Percentiles rank a stretch among this genome's conserved stretches.
Evolutionary conservation across 140 eudicot species (phyloP).

Genomic region (Stevia rebaudiana): DNA sequence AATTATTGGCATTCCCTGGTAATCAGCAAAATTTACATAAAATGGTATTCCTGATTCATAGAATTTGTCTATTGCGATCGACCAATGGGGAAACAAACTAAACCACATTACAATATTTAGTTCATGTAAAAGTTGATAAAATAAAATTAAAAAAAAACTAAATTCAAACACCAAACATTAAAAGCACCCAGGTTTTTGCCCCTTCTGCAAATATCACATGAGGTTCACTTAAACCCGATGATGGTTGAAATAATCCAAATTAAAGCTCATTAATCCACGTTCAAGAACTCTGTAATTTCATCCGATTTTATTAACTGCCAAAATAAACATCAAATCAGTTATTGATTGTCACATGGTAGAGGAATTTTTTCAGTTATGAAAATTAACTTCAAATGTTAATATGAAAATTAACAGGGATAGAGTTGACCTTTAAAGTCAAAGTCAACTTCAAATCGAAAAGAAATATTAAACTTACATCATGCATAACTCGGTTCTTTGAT

Average conservation of each 20-base stretch:
- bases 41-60: conserved; percentile 19
- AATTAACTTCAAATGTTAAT: background rate
- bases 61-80: conserved; percentile 19
- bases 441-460: conserved; percentile 22
- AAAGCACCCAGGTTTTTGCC: conserved; percentile 19
- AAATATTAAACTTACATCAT: conserved; percentile 26
- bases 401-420: background rate
- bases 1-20: conserved; percentile 26
- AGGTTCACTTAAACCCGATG: conserved; percentile 6
- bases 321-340: background rate
- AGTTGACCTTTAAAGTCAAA: conserved; percentile 25
- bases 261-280: conserved; percentile 17
- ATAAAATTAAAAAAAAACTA: conserved; percentile 17
- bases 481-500: conserved; percentile 25
- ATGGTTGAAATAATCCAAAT: conserved; percentile 11
- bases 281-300: conserved; percentile 21
- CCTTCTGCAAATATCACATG: conserved; percentile 22
- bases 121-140: conserved; percentile 20
- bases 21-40: conserved; percentile 35
- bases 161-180: conserved; percentile 27
- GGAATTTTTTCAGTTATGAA: conserved; percentile 7
- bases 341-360: background rate
- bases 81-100: conserved; percentile 20
- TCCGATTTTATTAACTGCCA: conserved; percentile 27
- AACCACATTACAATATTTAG: conserved; percentile 17